A percentile compares a stretch with the other conserved stretches of the same genome.
phyloP scores from a whole-genome alignment of 2,329 filamentous ascomycete genomes.

The Dactylellina cionopaga region DNA sequence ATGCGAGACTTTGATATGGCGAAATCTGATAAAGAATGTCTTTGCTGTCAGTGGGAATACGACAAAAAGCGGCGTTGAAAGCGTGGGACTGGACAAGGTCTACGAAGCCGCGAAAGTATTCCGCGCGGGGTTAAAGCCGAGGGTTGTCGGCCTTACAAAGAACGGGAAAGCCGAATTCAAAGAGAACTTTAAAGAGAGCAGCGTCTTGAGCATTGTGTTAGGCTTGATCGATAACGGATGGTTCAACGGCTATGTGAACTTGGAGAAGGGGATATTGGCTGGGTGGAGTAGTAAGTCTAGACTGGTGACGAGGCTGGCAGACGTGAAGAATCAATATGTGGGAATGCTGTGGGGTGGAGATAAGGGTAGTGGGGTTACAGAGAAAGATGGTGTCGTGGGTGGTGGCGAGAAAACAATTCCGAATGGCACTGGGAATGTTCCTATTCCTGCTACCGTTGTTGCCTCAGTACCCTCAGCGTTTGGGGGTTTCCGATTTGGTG shows the following conservation, averaged over 20 bases:
- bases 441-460: neutral
- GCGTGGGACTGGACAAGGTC: constrained; percentile 42
- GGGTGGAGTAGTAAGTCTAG: constrained; percentile 52
- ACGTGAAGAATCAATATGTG: constrained; percentile 47
- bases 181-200: constrained; percentile 38
- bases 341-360: constrained; percentile 49
- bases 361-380: constrained; percentile 39
- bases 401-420: constrained; percentile 1
- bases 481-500: constrained; percentile 13
- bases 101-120: constrained; percentile 7
- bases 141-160: constrained; percentile 24
- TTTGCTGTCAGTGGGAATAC: constrained; percentile 43
- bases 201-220: constrained; percentile 39
- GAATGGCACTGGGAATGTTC: neutral
- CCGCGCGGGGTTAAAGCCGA: constrained; percentile 19
- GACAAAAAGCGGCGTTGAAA: constrained; percentile 47
- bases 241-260: constrained; percentile 46
- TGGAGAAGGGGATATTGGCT: constrained; percentile 46
- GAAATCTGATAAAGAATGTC: constrained; percentile 39
- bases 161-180: constrained; percentile 15
- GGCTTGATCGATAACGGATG: constrained; percentile 49
- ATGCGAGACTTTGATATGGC: constrained; percentile 40
- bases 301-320: constrained; percentile 43
- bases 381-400: constrained; percentile 17
- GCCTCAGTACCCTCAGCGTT: constrained; percentile 6